Evolutionary conservation across 192 early-diverging fungal species (phyloP).

Genomic region (Coemansia sp.): DNA sequence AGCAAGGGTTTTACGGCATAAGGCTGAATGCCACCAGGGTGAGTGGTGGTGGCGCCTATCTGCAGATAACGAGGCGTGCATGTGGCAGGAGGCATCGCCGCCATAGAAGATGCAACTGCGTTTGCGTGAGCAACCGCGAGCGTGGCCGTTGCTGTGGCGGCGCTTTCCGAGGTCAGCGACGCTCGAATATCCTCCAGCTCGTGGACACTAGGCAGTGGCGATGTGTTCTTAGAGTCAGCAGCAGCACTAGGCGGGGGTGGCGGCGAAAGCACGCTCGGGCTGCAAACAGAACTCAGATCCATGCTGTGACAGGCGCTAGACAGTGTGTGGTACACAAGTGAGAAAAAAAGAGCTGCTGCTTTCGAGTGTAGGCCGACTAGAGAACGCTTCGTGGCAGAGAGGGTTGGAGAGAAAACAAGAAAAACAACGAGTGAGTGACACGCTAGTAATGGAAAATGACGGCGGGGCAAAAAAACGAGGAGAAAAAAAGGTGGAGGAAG

Average conservation of each 20-base stretch:
- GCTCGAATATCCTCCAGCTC: slow-evolving; percentile 32
- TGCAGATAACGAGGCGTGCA: slow-evolving; percentile 4
- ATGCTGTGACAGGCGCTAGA: slow-evolving; percentile 3
- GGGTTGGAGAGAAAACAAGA: too few relatives aligned
- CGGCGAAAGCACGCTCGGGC: slow-evolving; percentile 4
- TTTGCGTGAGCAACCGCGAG: neutral
- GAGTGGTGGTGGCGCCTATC: neutral
- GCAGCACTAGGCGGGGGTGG: neutral
- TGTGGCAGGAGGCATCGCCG: neutral
- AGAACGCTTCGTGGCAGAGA: too few relatives aligned
- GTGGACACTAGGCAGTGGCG: slow-evolving; percentile 15
- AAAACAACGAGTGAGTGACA: slow-evolving; percentile 4
- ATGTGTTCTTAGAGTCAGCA: neutral
- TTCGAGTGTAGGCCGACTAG: too few relatives aligned
- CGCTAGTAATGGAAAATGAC: neutral
- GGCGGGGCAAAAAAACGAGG: neutral
- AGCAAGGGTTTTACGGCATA: neutral
- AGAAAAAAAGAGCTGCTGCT: neutral
- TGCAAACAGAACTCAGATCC: slow-evolving; percentile 48
- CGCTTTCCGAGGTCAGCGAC: slow-evolving; percentile 6
- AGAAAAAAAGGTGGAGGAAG: neutral
- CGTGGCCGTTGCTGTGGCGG: neutral
- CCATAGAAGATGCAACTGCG: neutral
- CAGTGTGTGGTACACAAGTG: neutral
- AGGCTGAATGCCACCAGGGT: slow-evolving; percentile 4